Conservation (phyloP, 1,284 basidiomycete species). For the Blastosporella zonata region DNA sequence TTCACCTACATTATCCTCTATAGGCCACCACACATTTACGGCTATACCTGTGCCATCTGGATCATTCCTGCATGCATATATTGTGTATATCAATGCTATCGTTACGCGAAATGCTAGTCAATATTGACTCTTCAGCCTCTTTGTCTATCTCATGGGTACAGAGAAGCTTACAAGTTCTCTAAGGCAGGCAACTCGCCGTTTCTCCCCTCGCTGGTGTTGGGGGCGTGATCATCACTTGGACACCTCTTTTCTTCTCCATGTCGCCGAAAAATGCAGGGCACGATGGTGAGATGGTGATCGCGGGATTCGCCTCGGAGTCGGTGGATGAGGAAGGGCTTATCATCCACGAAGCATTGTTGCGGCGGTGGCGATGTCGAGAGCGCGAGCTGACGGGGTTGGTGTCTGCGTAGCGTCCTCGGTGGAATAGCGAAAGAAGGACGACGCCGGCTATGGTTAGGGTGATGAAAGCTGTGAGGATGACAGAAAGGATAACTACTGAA, state of each 20-base stretch:
- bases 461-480: slow-evolving; percentile 19
- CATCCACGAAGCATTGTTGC: slow-evolving; percentile 5
- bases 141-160: not conserved
- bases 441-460: slow-evolving; percentile 11
- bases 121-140: not conserved
- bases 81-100: slow-evolving; percentile 10
- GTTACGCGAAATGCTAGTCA: not conserved
- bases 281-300: slow-evolving; percentile 16
- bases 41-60: slow-evolving; percentile 5
- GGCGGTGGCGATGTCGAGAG: not conserved
- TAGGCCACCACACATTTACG: slow-evolving; percentile 1
- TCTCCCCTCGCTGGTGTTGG: slow-evolving; percentile 17
- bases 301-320: slow-evolving; percentile 4
- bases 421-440: slow-evolving; percentile 10
- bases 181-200: not conserved
- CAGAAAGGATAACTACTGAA: slow-evolving; percentile 17
- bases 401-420: not conserved
- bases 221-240: slow-evolving; percentile 16
- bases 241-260: slow-evolving; percentile 8
- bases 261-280: slow-evolving; percentile 14
- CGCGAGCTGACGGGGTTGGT: not conserved
- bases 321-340: slow-evolving; percentile 12
- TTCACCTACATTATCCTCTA: not conserved
- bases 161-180: not conserved
- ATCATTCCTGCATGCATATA: slow-evolving; percentile 10